Evolutionary conservation across 257 asterid species (phyloP).

Genomic region (Przewalskia tangutica): DNA sequence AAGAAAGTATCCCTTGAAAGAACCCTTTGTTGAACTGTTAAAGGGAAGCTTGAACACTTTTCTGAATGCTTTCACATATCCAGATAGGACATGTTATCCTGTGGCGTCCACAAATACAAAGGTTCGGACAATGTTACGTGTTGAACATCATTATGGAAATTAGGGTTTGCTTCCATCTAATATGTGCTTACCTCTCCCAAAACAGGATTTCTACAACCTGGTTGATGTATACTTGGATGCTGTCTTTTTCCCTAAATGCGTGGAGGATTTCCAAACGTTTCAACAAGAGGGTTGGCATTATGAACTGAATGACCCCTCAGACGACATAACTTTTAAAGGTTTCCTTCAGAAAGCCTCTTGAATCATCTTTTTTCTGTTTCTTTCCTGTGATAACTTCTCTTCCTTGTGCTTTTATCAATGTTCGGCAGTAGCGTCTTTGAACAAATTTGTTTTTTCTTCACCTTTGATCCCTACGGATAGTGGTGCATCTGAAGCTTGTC

Average conservation of each 20-base stretch:
- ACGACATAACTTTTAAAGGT: conserved; percentile 95
- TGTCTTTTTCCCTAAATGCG: conserved; percentile 92
- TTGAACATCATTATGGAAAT: background rate
- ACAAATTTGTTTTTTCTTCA: background rate
- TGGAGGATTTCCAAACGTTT: conserved; percentile 82
- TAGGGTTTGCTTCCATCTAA: background rate
- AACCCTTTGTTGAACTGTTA: conserved; percentile 91
- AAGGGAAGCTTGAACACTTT: conserved; percentile 95
- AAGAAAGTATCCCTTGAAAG: conserved; percentile 92
- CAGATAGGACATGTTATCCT: conserved; percentile 98
- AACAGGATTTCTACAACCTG: conserved; percentile 97
- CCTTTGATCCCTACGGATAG: background rate
- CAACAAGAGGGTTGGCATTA: conserved; percentile 99
- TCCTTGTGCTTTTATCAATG: background rate
- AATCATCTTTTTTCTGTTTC: background rate
- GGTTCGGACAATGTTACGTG: conserved; percentile 23
- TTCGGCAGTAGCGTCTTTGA: background rate
- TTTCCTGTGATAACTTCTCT: conserved; percentile 2
- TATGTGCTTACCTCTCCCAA: conserved; percentile 5
- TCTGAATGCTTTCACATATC: conserved; percentile 95
- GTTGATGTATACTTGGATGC: conserved; percentile 98
- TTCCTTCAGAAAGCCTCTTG: background rate
- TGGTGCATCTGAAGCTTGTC: conserved; percentile 6
- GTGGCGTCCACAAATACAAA: conserved; percentile 94
- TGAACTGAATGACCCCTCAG: conserved; percentile 90